These are phyloP conservation scores for Amyloporia xantha DNA, from an alignment of 768 basidiomycete genomes.

Conservation along the genomic window DNA sequence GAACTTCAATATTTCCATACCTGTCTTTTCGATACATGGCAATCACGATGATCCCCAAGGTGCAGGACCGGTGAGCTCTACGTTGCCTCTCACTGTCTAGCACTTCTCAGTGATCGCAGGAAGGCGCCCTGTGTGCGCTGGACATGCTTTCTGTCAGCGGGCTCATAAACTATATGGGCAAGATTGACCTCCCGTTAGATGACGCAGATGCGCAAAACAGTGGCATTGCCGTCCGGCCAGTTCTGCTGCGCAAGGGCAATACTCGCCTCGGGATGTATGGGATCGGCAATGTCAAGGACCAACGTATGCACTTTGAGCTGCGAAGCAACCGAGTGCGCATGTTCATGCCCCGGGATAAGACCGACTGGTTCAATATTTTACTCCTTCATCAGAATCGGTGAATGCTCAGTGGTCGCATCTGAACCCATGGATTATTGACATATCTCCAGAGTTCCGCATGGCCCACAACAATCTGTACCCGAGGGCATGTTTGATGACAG, in stretches of 20 bases:
- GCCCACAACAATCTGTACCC: conserved; percentile 90
- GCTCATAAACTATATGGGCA: conserved; percentile 96
- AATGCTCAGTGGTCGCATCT: conserved; percentile 13
- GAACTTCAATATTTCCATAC: conserved; percentile 92
- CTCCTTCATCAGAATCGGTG: conserved; percentile 96
- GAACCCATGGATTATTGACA: not conserved
- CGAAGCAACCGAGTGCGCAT: conserved; percentile 90
- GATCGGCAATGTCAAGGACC: conserved; percentile 94
- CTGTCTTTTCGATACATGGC: conserved; percentile 97
- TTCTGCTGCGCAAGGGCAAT: conserved; percentile 84
- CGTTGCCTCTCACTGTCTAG: not conserved
- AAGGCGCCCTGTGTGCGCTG: conserved; percentile 92
- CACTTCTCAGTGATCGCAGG: conserved; percentile 36
- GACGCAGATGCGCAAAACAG: conserved; percentile 58
- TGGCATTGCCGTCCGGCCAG: conserved; percentile 83
- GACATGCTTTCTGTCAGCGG: conserved; percentile 93
- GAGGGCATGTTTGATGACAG: conserved; percentile 97
- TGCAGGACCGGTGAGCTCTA: conserved; percentile 65
- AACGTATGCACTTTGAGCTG: conserved; percentile 94
- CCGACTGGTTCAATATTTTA: conserved; percentile 93
- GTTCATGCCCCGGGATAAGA: conserved; percentile 90
- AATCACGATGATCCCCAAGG: conserved; percentile 99
- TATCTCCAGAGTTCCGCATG: conserved; percentile 70
- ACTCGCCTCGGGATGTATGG: conserved; percentile 91
- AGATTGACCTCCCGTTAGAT: conserved; percentile 77